A percentile compares a stretch with the other conserved stretches of the same genome.
These are phyloP conservation scores for Sclerotinia nivalis DNA, from an alignment of 2,329 filamentous ascomycete genomes.

Conservation along the genomic window DNA sequence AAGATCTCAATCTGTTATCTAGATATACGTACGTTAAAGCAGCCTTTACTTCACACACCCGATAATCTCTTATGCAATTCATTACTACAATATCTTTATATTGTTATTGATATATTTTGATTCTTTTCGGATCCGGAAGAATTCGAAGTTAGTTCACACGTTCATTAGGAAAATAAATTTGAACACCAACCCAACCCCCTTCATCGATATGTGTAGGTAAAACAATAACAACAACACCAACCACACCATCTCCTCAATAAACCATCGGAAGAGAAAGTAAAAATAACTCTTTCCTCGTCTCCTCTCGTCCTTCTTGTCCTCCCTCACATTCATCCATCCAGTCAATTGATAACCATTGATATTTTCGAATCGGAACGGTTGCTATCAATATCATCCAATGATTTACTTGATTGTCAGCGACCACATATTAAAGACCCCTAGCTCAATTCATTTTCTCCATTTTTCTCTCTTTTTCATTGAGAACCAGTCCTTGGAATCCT, in stretches of 20 bases:
- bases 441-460: neutral
- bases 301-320: neutral
- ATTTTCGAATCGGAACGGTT: constrained; percentile 7
- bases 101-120: neutral
- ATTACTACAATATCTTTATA: neutral
- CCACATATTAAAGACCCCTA: constrained; percentile 1
- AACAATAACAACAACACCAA: neutral
- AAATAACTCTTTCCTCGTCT: neutral
- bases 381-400: constrained; percentile 20
- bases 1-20: neutral
- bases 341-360: constrained; percentile 4
- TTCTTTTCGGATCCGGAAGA: neutral
- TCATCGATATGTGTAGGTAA: neutral
- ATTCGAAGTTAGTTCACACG: neutral
- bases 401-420: constrained; percentile 4
- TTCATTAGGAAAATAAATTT: neutral
- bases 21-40: neutral
- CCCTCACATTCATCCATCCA: constrained; percentile 5
- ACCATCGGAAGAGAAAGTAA: constrained; percentile 4
- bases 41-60: neutral
- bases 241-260: neutral
- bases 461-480: neutral
- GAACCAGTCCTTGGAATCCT: constrained; percentile 9
- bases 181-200: neutral
- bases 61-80: neutral